Conservation (phyloP, 192 early-diverging fungal genomes). For the Backusella tarrabulga region DNA sequence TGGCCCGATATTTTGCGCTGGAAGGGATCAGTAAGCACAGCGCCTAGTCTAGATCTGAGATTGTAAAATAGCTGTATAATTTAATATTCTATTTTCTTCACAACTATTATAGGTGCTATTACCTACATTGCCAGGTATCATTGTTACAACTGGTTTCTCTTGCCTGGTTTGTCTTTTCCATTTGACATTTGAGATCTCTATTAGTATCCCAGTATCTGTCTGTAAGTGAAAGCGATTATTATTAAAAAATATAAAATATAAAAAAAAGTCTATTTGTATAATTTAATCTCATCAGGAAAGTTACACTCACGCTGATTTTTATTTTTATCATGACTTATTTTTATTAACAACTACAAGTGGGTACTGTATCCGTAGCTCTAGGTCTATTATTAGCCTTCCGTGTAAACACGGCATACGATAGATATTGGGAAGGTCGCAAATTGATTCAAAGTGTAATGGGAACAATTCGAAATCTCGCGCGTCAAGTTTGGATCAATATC, state of each 20-base stretch:
- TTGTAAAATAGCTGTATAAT: neutral
- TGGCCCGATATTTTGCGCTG: conserved; percentile 35
- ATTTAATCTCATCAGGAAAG: neutral
- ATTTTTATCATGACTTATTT: neutral
- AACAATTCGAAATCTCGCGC: conserved; percentile 66
- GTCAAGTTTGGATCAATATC: conserved; percentile 67
- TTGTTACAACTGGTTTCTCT: conserved; percentile 17
- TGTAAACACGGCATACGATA: conserved; percentile 73
- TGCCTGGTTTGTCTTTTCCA: conserved; percentile 15
- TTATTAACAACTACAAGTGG: conserved; percentile 27
- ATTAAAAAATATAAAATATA: neutral
- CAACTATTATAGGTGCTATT: neutral
- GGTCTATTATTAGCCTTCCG: conserved; percentile 81
- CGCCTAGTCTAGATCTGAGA: neutral
- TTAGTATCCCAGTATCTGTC: conserved; percentile 21
- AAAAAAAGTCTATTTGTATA: neutral
- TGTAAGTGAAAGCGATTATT: conserved; percentile 8
- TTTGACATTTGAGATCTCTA: conserved; percentile 8
- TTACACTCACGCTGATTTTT: neutral
- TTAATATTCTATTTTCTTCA: neutral
- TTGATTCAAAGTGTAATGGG: conserved; percentile 61
- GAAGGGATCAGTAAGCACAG: conserved; percentile 29
- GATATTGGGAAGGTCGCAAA: conserved; percentile 77
- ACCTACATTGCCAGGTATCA: conserved; percentile 24
- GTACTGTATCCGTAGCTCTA: conserved; percentile 53